These are phyloP conservation scores for Cercophora sp. DNA, from an alignment of 495 filamentous ascomycete species.

Conservation along the genomic window DNA sequence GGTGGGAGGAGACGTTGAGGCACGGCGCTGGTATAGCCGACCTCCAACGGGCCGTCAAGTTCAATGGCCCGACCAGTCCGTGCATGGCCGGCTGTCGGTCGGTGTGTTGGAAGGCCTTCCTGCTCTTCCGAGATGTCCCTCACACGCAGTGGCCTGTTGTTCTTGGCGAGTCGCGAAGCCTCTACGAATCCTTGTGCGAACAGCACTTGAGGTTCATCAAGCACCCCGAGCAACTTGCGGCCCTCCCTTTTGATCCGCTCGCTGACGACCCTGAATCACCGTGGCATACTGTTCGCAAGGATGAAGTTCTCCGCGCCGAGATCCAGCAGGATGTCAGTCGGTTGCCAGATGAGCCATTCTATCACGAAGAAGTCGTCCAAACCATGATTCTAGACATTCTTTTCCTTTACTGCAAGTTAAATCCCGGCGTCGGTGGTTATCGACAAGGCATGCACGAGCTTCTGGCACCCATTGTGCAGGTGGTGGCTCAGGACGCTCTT, in stretches of 20 bases:
- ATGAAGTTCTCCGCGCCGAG: slow-evolving; percentile 79
- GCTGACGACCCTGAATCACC: slow-evolving; percentile 85
- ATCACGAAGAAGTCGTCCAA: slow-evolving; percentile 75
- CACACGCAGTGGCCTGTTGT: slow-evolving; percentile 63
- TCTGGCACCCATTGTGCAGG: slow-evolving; percentile 86
- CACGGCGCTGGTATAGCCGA: slow-evolving; percentile 57
- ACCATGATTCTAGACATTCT: slow-evolving; percentile 79
- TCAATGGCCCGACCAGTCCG: slow-evolving; percentile 51
- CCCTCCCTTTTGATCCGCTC: slow-evolving; percentile 69
- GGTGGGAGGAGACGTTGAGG: slow-evolving; percentile 66
- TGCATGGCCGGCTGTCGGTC: slow-evolving; percentile 75
- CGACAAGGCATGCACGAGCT: slow-evolving; percentile 98
- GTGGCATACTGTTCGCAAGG: slow-evolving; percentile 77
- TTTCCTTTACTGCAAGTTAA: slow-evolving; percentile 92
- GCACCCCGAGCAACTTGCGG: slow-evolving; percentile 73
- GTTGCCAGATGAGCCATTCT: slow-evolving; percentile 89
- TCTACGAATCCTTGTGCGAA: slow-evolving; percentile 66
- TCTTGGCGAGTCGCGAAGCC: slow-evolving; percentile 63
- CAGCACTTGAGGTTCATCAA: slow-evolving; percentile 77
- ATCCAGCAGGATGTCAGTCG: slow-evolving; percentile 95
- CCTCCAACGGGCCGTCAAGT: slow-evolving; percentile 61
- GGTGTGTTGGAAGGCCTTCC: slow-evolving; percentile 90
- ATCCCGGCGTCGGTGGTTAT: slow-evolving; percentile 77
- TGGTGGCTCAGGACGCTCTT: slow-evolving; percentile 77
- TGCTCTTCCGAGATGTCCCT: slow-evolving; percentile 70